Evolutionary conservation across 331 rosid genomes (phyloP).

Genomic region (Telfairia occidentalis): DNA sequence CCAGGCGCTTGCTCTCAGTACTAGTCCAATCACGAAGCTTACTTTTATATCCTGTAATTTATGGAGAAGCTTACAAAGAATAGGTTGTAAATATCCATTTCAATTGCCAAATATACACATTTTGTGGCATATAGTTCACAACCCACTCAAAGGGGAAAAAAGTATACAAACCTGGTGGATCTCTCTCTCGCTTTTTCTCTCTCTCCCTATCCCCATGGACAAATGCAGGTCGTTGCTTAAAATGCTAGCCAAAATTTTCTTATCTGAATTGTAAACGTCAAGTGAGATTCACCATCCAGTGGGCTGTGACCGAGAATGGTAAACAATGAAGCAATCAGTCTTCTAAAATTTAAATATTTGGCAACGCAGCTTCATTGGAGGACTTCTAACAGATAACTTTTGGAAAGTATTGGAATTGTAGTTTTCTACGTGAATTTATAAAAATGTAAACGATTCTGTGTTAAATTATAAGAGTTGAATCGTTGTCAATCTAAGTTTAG

Average conservation of each 20-base stretch:
- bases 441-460: too few relatives aligned
- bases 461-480: too few relatives aligned
- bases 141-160: not conserved
- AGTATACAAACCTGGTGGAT: not conserved
- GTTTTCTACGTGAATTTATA: too few relatives aligned
- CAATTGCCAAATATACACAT: not conserved
- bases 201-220: too few relatives aligned
- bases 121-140: not conserved
- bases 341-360: too few relatives aligned
- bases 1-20: not conserved
- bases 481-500: too few relatives aligned
- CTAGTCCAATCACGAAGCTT: not conserved
- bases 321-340: not conserved
- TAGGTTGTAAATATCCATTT: constrained; percentile 2
- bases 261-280: not conserved
- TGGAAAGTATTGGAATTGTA: not conserved
- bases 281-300: not conserved
- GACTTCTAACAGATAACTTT: too few relatives aligned
- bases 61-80: not conserved
- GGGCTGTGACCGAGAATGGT: not conserved
- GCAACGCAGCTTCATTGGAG: too few relatives aligned
- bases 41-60: not conserved
- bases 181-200: too few relatives aligned
- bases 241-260: not conserved
- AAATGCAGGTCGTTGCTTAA: not conserved